A percentile compares a stretch with the other conserved stretches of the same genome.
Evolutionary conservation across 73 alveolate species (phyloP).

Genomic region (Stentor coeruleus): DNA sequence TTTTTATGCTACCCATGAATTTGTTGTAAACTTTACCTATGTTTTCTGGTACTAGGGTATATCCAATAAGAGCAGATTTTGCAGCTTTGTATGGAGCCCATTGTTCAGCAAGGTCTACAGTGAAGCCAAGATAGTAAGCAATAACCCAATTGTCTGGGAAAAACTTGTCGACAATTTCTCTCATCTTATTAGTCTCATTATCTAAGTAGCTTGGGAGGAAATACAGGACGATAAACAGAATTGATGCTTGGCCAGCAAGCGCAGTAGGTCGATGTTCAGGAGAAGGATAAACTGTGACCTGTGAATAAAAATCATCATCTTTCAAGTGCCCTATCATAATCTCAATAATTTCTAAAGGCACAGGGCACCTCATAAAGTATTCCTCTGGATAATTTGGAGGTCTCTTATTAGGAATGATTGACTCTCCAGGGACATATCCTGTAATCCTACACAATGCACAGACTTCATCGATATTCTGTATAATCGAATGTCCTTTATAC

Average conservation of each 20-base stretch:
- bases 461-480: constrained; percentile 70
- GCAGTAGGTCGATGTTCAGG: constrained; percentile 83
- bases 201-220: constrained; percentile 67
- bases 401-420: too few relatives aligned
- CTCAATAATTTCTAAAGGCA: constrained; percentile 44
- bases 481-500: constrained; percentile 78
- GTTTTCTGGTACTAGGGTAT: too few relatives aligned
- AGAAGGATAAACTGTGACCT: constrained; percentile 80
- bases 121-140: constrained; percentile 82
- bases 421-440: constrained; percentile 63
- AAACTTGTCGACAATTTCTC: constrained; percentile 37
- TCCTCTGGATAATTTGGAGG: constrained; percentile 78
- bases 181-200: constrained; percentile 59
- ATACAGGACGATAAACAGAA: constrained; percentile 64
- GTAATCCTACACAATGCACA: constrained; percentile 63
- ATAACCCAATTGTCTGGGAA: constrained; percentile 60
- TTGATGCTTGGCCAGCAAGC: constrained; percentile 72
- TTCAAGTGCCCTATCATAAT: constrained; percentile 58
- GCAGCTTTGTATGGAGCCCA: too few relatives aligned
- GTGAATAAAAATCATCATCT: constrained; percentile 84
- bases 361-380: constrained; percentile 67
- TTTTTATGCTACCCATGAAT: too few relatives aligned
- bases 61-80: too few relatives aligned
- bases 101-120: too few relatives aligned
- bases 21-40: too few relatives aligned